Conservation (phyloP, 768 basidiomycete species). For the Boletus fagicola region DNA sequence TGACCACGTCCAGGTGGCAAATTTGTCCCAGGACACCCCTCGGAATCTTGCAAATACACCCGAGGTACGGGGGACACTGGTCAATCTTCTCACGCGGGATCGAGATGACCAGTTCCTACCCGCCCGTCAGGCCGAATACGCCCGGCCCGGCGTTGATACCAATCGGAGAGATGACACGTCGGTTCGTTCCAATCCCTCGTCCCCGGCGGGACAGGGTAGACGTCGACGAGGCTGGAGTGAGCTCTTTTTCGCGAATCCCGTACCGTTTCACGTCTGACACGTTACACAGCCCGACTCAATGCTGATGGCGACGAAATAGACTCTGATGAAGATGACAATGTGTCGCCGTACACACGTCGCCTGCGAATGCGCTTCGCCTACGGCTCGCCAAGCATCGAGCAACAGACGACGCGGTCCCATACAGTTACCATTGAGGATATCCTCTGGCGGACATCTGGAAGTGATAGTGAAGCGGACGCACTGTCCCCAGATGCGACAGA, state of each 20-base stretch:
- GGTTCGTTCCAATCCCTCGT: constrained; percentile 6
- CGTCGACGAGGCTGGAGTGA: constrained; percentile 36
- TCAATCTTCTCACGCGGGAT: constrained; percentile 25
- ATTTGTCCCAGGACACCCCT: constrained; percentile 14
- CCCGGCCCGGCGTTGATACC: constrained; percentile 2
- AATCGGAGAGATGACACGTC: constrained; percentile 12
- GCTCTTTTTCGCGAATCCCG: constrained; percentile 4
- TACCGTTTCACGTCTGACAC: constrained; percentile 7
- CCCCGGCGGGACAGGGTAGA: constrained; percentile 22
- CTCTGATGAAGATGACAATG: constrained; percentile 53
- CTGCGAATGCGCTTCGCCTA: constrained; percentile 40
- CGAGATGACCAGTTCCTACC: constrained; percentile 18
- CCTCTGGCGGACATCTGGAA: constrained; percentile 26
- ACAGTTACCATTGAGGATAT: constrained; percentile 28
- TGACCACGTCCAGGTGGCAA: constrained; percentile 8
- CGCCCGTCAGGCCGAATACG: constrained; percentile 9
- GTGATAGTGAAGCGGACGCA: constrained; percentile 21
- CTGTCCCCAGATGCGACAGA: constrained; percentile 24
- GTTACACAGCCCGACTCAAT: constrained; percentile 35
- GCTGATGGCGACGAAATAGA: constrained; percentile 64
- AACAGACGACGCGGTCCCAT: constrained; percentile 31
- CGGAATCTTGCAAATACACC: constrained; percentile 23
- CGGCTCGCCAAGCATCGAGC: constrained; percentile 18
- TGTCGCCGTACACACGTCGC: constrained; percentile 51
- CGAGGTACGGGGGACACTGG: constrained; percentile 26